Conservation (phyloP, 1,284 basidiomycete genomes). For the Sutorius eximius region DNA sequence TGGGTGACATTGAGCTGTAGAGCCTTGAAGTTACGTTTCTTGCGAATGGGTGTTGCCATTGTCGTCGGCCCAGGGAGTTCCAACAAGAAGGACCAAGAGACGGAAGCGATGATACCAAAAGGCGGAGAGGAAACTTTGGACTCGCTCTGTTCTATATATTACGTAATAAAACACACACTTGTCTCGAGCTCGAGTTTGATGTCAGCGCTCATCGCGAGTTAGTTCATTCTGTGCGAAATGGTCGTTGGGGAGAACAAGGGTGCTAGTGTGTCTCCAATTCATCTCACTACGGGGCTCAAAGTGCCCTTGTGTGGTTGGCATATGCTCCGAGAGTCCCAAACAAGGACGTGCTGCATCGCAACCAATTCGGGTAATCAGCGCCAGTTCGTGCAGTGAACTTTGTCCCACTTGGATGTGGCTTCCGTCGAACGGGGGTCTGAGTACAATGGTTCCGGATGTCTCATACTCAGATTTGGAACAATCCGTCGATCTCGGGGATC, state of each 20-base stretch:
- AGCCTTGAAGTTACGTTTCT: slow-evolving; percentile 80
- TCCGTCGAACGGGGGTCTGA: neutral
- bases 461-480: neutral
- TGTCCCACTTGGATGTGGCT: neutral
- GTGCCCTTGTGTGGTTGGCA: neutral
- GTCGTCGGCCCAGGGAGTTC: slow-evolving; percentile 1
- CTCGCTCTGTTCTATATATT: slow-evolving; percentile 10
- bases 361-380: neutral
- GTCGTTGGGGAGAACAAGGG: neutral
- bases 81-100: slow-evolving; percentile 5
- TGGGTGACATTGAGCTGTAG: slow-evolving; percentile 61
- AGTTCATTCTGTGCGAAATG: neutral
- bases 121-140: slow-evolving; percentile 18
- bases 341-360: neutral
- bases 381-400: neutral
- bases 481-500: slow-evolving; percentile 2
- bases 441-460: neutral
- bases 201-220: neutral
- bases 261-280: neutral
- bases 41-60: slow-evolving; percentile 57
- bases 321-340: neutral
- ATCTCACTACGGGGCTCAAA: neutral
- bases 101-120: slow-evolving; percentile 10
- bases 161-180: slow-evolving; percentile 19
- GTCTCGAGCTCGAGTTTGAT: neutral